phyloP scores from a whole-genome alignment of 495 filamentous ascomycete species.

The Talaromyces borbonicus region DNA sequence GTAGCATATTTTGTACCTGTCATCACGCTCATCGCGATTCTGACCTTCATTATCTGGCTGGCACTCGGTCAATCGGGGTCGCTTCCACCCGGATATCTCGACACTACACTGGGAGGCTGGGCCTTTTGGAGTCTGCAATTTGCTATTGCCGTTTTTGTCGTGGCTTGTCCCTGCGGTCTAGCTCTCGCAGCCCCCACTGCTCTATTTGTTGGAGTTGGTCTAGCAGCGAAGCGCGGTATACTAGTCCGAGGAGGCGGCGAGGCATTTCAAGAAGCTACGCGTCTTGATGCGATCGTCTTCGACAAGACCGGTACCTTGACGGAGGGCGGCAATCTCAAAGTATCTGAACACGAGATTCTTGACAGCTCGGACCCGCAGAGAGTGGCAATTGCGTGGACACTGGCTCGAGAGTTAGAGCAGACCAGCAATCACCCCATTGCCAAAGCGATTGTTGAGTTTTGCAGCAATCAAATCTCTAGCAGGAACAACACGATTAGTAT shows the following conservation, averaged over 20 bases:
- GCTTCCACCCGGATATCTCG: constrained; percentile 58
- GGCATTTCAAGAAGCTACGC: constrained; percentile 89
- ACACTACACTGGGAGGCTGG: constrained; percentile 63
- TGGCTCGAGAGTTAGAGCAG: constrained; percentile 63
- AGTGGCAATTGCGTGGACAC: constrained; percentile 32
- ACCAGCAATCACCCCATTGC: constrained; percentile 83
- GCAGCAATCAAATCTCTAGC: constrained; percentile 29
- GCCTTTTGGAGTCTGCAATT: constrained; percentile 82
- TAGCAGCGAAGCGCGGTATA: constrained; percentile 83
- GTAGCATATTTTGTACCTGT: constrained; percentile 86
- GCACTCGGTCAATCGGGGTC: constrained; percentile 58
- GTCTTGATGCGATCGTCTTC: constrained; percentile 79
- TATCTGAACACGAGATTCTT: constrained; percentile 60
- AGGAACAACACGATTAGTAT: constrained; percentile 15
- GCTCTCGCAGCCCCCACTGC: constrained; percentile 89
- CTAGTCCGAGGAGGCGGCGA: constrained; percentile 92
- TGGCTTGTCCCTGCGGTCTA: constrained; percentile 90
- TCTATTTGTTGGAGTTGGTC: constrained; percentile 79
- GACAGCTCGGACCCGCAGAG: constrained; percentile 24
- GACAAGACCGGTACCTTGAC: constrained; percentile 96
- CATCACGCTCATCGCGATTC: constrained; percentile 69
- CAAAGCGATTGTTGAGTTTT: constrained; percentile 66
- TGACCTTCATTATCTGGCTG: constrained; percentile 81
- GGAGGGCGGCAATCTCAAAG: constrained; percentile 66
- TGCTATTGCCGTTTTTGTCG: constrained; percentile 88